Evolutionary conservation across 1,284 basidiomycete species (phyloP).

Genomic region (Somion occarium): DNA sequence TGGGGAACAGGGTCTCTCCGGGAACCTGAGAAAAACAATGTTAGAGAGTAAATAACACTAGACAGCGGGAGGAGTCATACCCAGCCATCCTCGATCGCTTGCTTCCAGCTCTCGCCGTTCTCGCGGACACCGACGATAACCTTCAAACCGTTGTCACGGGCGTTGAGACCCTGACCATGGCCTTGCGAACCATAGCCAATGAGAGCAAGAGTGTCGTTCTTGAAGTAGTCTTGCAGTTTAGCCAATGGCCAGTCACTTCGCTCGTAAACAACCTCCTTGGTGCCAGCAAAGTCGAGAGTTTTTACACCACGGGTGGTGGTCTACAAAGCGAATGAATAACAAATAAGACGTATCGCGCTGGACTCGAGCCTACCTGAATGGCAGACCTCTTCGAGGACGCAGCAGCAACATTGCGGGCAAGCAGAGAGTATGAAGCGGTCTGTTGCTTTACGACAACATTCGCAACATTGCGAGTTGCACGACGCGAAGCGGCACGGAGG

Average conservation of each 20-base stretch:
- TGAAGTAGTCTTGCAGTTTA: slow-evolving; percentile 99
- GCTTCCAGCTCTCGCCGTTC: slow-evolving; percentile 94
- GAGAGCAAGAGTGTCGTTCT: slow-evolving; percentile 98
- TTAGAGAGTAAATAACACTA: too few species aligned
- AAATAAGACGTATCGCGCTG: not conserved
- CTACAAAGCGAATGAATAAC: not conserved
- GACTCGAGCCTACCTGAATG: slow-evolving; percentile 10
- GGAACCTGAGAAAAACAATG: slow-evolving; percentile 56
- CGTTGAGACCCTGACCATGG: slow-evolving; percentile 97
- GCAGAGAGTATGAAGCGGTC: slow-evolving; percentile 70
- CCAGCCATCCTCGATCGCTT: slow-evolving; percentile 97
- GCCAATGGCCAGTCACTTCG: slow-evolving; percentile 97
- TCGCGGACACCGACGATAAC: slow-evolving; percentile 99
- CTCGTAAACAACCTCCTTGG: slow-evolving; percentile 95
- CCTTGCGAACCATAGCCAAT: slow-evolving; percentile 99
- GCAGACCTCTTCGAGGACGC: slow-evolving; percentile 31
- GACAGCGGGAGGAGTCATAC: slow-evolving; percentile 34
- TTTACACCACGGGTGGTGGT: slow-evolving; percentile 72
- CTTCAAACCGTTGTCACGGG: slow-evolving; percentile 98
- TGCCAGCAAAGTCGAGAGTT: slow-evolving; percentile 97
- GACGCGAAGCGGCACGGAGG: slow-evolving; percentile 57
- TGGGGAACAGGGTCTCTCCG: slow-evolving; percentile 96
- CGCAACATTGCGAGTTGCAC: slow-evolving; percentile 44
- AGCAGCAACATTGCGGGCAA: slow-evolving; percentile 49
- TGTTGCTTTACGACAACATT: slow-evolving; percentile 41